Evolutionary conservation across 2,329 filamentous ascomycete species (phyloP).

Genomic region (Paramyrothecium roridum): DNA sequence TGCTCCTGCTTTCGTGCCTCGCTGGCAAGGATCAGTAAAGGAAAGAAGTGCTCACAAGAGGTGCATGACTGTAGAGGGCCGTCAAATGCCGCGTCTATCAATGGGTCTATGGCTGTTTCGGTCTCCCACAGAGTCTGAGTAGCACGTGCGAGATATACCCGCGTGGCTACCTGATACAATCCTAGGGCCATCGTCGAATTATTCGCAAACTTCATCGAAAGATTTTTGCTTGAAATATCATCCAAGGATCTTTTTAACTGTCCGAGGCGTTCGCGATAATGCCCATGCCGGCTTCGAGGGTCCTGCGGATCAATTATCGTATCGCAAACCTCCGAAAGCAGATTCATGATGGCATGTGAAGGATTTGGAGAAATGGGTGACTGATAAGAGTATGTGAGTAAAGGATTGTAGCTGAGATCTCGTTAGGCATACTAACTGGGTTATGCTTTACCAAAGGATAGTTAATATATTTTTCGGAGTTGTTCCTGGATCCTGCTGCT

Average conservation of each 20-base stretch:
- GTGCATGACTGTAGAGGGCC: constrained; percentile 5
- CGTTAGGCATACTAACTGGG: too few species aligned
- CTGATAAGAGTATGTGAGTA: constrained; percentile 1
- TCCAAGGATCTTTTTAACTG: constrained; percentile 4
- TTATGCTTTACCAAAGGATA: too few species aligned
- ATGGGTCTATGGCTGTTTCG: constrained; percentile 10
- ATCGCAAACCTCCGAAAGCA: constrained; percentile 12
- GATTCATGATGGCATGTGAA: constrained; percentile 8
- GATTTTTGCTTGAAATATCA: neutral
- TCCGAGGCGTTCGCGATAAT: constrained; percentile 7
- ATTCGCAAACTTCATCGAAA: neutral
- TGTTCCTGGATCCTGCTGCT: too few species aligned
- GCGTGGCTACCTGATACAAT: constrained; percentile 12
- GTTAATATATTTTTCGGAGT: too few species aligned
- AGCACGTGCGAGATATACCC: constrained; percentile 12
- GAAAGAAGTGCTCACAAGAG: constrained; percentile 31
- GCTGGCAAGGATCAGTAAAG: constrained; percentile 28
- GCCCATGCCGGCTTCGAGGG: constrained; percentile 2
- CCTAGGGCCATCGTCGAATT: too few species aligned
- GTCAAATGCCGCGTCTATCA: constrained; percentile 13
- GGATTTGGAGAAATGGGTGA: constrained; percentile 6
- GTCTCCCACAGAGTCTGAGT: constrained; percentile 18
- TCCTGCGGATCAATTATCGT: constrained; percentile 8
- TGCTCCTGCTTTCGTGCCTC: constrained; percentile 29
- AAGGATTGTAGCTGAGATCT: too few species aligned